Evolutionary conservation across 1,139 yeast species (phyloP).

Genomic region (Sugiyamaella grinbergsii): DNA sequence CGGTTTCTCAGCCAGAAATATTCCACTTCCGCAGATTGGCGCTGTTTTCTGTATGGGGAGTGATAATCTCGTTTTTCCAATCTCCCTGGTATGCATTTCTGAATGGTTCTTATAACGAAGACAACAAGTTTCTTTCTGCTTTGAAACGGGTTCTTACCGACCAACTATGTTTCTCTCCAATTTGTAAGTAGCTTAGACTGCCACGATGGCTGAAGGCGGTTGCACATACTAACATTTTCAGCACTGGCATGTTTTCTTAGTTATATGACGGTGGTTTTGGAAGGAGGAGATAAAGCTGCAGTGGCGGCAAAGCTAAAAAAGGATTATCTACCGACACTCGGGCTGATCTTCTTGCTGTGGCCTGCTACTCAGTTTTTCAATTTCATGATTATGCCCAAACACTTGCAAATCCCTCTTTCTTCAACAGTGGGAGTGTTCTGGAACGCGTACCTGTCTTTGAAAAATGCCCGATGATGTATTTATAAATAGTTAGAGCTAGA

Average conservation of each 20-base stretch:
- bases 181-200: conserved; percentile 41
- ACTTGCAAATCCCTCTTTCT: conserved; percentile 87
- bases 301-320: conserved; percentile 63
- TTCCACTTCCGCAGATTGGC: conserved; percentile 72
- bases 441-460: conserved; percentile 87
- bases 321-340: conserved; percentile 72
- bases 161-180: conserved; percentile 85
- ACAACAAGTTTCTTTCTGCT: conserved; percentile 80
- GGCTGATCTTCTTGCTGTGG: conserved; percentile 87
- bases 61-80: conserved; percentile 77
- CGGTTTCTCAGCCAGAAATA: conserved; percentile 30
- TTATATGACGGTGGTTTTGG: conserved; percentile 80
- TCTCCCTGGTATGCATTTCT: conserved; percentile 87
- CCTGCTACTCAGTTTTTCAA: conserved; percentile 91
- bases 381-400: conserved; percentile 75
- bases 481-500: neutral
- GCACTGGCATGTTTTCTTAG: conserved; percentile 76
- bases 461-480: conserved; percentile 47
- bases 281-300: conserved; percentile 68
- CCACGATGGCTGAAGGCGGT: neutral
- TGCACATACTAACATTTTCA: conserved; percentile 1
- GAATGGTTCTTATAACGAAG: conserved; percentile 68
- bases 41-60: conserved; percentile 81
- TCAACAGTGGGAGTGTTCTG: conserved; percentile 87
- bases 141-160: conserved; percentile 86